These are phyloP conservation scores for Chaetoscypha palmicola DNA, from an alignment of 2,329 filamentous ascomycete species.

Conservation along the genomic window DNA sequence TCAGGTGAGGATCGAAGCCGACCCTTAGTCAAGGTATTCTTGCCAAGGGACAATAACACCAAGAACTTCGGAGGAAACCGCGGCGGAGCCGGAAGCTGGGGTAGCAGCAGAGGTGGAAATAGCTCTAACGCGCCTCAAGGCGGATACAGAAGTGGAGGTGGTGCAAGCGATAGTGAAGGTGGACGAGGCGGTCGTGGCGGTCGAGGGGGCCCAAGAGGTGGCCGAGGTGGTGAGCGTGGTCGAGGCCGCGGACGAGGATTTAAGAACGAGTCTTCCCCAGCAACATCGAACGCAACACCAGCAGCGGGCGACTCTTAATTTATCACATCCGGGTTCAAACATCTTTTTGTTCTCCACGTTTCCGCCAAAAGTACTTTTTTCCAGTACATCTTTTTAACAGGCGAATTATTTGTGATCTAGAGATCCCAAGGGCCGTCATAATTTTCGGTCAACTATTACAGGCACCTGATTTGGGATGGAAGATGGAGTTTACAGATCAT, in stretches of 20 bases:
- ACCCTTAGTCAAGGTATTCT: conserved; percentile 77
- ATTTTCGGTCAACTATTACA: conserved; percentile 24
- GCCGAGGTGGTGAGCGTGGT: conserved; percentile 47
- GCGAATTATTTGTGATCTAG: conserved; percentile 24
- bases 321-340: conserved; percentile 13
- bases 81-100: conserved; percentile 61
- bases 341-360: conserved; percentile 20
- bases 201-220: conserved; percentile 51
- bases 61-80: conserved; percentile 49
- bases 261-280: conserved; percentile 50
- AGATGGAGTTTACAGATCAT: conserved; percentile 28
- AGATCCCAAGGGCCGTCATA: conserved; percentile 23
- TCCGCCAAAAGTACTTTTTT: conserved; percentile 26
- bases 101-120: conserved; percentile 56
- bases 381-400: conserved; percentile 30
- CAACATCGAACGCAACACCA: conserved; percentile 44
- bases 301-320: conserved; percentile 32
- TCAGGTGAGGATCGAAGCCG: conserved; percentile 64
- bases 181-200: conserved; percentile 47
- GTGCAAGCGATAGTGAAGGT: conserved; percentile 67
- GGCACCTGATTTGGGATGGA: conserved; percentile 27
- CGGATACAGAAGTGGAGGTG: conserved; percentile 75
- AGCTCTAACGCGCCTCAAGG: conserved; percentile 48
- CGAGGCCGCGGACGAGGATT: conserved; percentile 49
- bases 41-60: conserved; percentile 55